phyloP scores from a whole-genome alignment of 345 rosid genomes.

The Eucalyptus sp. region DNA sequence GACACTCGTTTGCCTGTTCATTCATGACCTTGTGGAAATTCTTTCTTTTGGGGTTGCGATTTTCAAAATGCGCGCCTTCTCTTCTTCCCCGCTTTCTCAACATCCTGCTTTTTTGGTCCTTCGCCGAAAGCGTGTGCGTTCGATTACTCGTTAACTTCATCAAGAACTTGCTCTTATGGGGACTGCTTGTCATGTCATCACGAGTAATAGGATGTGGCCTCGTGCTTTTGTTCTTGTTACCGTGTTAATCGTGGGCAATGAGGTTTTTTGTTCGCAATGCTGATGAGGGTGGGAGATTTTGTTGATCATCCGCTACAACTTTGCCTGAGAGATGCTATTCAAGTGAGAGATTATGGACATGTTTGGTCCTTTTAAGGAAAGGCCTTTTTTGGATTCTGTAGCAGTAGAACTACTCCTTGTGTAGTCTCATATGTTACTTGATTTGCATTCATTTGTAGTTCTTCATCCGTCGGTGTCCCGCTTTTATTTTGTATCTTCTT shows the following conservation, averaged over 20 bases:
- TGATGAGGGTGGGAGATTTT: background rate
- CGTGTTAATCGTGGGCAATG: background rate
- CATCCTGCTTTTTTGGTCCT: background rate
- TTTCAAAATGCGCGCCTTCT: background rate
- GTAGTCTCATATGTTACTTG: background rate
- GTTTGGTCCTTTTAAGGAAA: background rate
- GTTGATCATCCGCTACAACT: rapidly evolving
- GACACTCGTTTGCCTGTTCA: background rate
- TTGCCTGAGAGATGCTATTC: background rate
- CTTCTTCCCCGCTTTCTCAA: background rate
- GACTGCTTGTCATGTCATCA: background rate
- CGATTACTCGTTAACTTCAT: background rate
- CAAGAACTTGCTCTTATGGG: background rate
- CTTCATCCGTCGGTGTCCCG: rapidly evolving
- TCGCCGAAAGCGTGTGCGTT: background rate
- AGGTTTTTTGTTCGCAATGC: background rate
- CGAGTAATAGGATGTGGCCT: background rate
- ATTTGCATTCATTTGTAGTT: background rate
- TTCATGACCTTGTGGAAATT: background rate
- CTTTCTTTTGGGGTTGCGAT: background rate
- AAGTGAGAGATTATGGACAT: background rate
- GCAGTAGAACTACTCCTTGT: background rate
- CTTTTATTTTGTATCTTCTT: background rate
- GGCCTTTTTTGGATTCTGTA: background rate
- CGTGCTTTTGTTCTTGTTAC: background rate